phyloP scores from a whole-genome alignment of 176 grass and related monocot species.

The Themeda triandra region DNA sequence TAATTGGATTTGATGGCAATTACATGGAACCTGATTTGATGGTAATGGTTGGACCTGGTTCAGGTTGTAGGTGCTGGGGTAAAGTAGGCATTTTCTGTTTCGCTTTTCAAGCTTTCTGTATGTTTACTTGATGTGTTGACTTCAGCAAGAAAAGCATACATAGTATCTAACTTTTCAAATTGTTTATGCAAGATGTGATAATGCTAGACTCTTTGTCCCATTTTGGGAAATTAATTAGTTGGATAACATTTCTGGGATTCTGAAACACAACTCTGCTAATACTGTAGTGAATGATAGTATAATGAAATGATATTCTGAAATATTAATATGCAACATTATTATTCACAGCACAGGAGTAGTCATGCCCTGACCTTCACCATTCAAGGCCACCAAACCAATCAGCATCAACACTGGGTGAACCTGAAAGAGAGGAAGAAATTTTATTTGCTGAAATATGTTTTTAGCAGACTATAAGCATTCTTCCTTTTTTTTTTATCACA shows the following conservation, averaged over 20 bases:
- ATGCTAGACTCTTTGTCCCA: not conserved
- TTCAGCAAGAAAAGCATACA: not conserved
- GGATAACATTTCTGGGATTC: not conserved
- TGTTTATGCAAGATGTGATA: not conserved
- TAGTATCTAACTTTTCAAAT: not conserved
- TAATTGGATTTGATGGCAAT: not conserved
- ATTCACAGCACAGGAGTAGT: not conserved
- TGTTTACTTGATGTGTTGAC: not conserved
- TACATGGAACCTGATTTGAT: not conserved
- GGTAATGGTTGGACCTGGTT: not conserved
- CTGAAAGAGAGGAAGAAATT: conserved; percentile 46
- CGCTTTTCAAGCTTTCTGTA: not conserved
- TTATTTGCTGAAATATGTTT: not conserved
- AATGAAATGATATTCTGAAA: not conserved
- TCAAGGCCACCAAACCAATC: conserved; percentile 83
- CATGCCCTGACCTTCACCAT: conserved; percentile 69
- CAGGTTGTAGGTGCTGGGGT: not conserved
- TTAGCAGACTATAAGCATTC: not conserved
- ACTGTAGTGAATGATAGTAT: not conserved
- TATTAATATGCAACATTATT: conserved; percentile 1
- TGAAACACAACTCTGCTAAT: not conserved
- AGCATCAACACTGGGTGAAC: conserved; percentile 93
- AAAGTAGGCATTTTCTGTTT: not conserved
- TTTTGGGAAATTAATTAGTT: not conserved
- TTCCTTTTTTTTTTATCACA: too few relatives aligned